phyloP scores from a whole-genome alignment of 2,329 filamentous ascomycete genomes.

The Colletotrichum chlorophyti region DNA sequence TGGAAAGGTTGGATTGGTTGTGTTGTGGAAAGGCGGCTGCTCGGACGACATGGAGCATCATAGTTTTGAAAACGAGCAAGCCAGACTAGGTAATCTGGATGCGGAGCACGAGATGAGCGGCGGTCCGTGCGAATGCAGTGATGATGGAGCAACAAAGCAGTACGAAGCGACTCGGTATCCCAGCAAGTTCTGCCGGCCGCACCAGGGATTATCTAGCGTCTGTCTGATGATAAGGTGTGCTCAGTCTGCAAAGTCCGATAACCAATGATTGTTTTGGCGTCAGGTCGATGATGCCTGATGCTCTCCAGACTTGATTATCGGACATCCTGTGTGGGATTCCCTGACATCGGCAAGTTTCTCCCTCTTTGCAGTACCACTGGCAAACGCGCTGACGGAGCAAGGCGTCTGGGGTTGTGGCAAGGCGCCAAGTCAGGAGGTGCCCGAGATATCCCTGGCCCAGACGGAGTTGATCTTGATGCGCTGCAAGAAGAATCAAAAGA shows the following conservation, averaged over 20 bases:
- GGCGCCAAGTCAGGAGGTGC: background rate
- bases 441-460: background rate
- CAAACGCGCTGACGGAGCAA: too few relatives aligned
- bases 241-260: too few relatives aligned
- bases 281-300: too few relatives aligned
- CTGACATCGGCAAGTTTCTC: background rate
- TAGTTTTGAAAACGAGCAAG: conserved; percentile 14
- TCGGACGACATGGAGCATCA: conserved; percentile 18
- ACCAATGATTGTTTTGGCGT: background rate
- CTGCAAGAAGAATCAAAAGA: background rate
- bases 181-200: background rate
- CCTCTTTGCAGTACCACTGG: too few relatives aligned
- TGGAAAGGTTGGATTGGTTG: background rate
- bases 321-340: background rate
- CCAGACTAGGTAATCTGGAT: conserved; percentile 5
- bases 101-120: conserved; percentile 14
- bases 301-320: too few relatives aligned
- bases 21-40: background rate
- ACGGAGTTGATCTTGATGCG: background rate
- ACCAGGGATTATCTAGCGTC: too few relatives aligned
- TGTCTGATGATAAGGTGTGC: too few relatives aligned
- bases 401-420: too few relatives aligned
- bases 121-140: conserved; percentile 25
- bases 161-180: conserved; percentile 17
- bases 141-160: conserved; percentile 18